Conservation (phyloP, 2,329 filamentous ascomycete species). For the Chalaropsis ovoidea region DNA sequence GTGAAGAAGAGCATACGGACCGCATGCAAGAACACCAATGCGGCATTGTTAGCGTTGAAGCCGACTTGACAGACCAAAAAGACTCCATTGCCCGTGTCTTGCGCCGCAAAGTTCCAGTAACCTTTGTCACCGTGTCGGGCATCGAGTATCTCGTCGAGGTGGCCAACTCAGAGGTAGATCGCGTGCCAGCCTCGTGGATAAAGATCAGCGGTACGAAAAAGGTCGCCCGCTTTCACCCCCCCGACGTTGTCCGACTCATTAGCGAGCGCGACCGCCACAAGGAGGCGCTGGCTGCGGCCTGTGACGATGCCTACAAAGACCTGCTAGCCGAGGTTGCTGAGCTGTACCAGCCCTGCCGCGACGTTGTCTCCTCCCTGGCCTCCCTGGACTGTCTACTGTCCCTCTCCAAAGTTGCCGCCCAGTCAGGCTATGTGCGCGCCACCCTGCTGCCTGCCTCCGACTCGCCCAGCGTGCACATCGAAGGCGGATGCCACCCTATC, state of each 20-base stretch:
- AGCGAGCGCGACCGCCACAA: constrained; percentile 89
- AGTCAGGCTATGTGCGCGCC: constrained; percentile 81
- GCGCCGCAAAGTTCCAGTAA: constrained; percentile 56
- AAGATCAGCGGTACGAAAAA: constrained; percentile 95
- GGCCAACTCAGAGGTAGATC: constrained; percentile 67
- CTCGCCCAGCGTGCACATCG: constrained; percentile 58
- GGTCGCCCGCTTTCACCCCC: constrained; percentile 84
- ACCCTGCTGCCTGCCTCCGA: constrained; percentile 51
- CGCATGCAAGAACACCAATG: constrained; percentile 81
- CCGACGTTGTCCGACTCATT: constrained; percentile 72
- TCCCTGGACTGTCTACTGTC: constrained; percentile 84
- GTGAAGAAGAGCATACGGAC: constrained; percentile 76
- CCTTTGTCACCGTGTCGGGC: constrained; percentile 74
- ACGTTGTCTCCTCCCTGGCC: constrained; percentile 75
- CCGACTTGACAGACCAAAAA: constrained; percentile 73
- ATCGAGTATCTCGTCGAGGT: constrained; percentile 96
- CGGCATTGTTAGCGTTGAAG: constrained; percentile 82
- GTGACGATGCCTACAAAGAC: constrained; percentile 66
- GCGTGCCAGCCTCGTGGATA: constrained; percentile 84
- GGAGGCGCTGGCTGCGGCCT: constrained; percentile 83
- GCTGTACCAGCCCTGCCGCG: constrained; percentile 83
- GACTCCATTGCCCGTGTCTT: constrained; percentile 60
- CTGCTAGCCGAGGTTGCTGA: constrained; percentile 64
- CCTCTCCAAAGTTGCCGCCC: constrained; percentile 69
- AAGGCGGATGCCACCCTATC: constrained; percentile 80